Evolutionary conservation across 371 early-diverging fungal species (phyloP).

Genomic region (Mortierella sp.): DNA sequence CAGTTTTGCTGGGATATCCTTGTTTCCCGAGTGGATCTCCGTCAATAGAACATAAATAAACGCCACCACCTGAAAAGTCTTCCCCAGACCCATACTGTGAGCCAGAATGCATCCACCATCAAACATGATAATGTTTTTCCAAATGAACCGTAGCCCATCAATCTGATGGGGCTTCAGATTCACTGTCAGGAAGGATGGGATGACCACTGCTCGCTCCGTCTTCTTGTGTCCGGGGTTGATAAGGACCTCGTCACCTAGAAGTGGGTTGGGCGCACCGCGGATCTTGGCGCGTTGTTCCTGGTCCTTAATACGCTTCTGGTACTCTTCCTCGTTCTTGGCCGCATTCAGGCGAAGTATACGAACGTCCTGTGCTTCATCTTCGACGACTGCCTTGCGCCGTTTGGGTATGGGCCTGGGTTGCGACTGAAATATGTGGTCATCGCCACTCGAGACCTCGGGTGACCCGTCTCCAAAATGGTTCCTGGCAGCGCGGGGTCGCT

Average conservation of each 20-base stretch:
- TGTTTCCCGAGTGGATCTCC: conserved; percentile 59
- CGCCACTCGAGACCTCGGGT: conserved; percentile 2
- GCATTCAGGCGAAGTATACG: conserved; percentile 28
- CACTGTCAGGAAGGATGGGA: conserved; percentile 65
- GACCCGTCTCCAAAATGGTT: conserved; percentile 20
- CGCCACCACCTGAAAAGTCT: conserved; percentile 86
- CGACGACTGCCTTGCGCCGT: background rate
- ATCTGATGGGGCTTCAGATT: conserved; percentile 78
- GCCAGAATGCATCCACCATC: conserved; percentile 87
- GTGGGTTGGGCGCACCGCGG: background rate
- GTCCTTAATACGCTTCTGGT: conserved; percentile 38
- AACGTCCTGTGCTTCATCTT: conserved; percentile 35
- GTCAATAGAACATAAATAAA: conserved; percentile 77
- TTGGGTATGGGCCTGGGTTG: background rate
- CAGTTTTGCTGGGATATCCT: conserved; percentile 61
- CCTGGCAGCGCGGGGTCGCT: conserved; percentile 20
- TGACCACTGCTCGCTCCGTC: conserved; percentile 62
- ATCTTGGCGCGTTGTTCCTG: conserved; percentile 30
- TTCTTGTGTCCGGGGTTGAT: conserved; percentile 69
- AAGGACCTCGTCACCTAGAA: conserved; percentile 33
- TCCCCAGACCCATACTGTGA: conserved; percentile 94
- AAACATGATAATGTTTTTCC: conserved; percentile 79
- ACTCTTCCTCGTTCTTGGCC: conserved; percentile 29
- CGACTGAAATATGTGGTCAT: background rate
- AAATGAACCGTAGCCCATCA: conserved; percentile 85